Conservation (phyloP, 257 asterid species). For the Solanum piurae region DNA sequence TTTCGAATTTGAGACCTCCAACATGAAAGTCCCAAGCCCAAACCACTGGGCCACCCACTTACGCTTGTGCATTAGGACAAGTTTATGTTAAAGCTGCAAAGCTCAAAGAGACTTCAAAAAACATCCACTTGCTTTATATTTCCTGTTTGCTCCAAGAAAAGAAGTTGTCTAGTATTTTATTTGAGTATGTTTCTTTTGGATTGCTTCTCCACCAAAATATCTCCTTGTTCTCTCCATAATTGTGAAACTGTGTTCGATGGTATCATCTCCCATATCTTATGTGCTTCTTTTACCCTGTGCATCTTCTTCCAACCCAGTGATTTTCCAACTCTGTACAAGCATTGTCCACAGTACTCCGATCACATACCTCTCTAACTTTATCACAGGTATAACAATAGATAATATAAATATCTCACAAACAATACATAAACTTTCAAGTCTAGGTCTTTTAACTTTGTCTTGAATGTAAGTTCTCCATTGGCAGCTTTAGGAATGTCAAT, state of each 20-base stretch:
- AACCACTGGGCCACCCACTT: neutral
- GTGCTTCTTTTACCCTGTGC: neutral
- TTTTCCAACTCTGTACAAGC: neutral
- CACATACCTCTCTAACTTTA: neutral
- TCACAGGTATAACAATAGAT: neutral
- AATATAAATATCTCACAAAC: neutral
- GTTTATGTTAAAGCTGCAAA: neutral
- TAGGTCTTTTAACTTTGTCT: neutral
- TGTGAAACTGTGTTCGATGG: neutral
- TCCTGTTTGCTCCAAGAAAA: neutral
- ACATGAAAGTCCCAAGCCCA: too few relatives aligned
- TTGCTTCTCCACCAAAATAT: neutral
- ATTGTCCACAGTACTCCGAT: neutral
- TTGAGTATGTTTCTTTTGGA: neutral
- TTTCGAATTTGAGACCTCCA: too few relatives aligned
- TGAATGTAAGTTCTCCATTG: neutral
- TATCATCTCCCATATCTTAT: neutral
- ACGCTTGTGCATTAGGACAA: neutral
- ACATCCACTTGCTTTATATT: neutral
- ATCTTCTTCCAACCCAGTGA: neutral
- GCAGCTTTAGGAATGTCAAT: neutral
- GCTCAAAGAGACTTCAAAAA: neutral
- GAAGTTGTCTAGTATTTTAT: neutral
- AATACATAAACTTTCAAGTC: neutral
- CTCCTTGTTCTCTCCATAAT: neutral